Evolutionary conservation across 768 basidiomycete genomes (phyloP).

Genomic region (Coprinellus aureogranulatus): DNA sequence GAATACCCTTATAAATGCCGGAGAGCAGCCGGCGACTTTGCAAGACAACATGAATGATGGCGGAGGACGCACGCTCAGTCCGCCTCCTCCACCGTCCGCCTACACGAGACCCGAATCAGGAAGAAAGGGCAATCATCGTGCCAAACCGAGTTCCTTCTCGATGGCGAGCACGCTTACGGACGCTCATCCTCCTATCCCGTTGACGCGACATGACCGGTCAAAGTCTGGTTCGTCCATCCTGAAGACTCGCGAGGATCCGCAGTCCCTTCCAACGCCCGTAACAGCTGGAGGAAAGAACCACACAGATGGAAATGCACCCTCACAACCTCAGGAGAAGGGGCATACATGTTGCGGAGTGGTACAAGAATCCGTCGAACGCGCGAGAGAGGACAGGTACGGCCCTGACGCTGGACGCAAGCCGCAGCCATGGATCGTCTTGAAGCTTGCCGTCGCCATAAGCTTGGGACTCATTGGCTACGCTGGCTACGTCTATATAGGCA

Average conservation of each 20-base stretch:
- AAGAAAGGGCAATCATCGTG: neutral
- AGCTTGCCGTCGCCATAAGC: constrained; percentile 61
- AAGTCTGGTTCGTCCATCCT: too few relatives aligned
- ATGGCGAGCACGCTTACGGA: neutral
- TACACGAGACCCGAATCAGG: too few relatives aligned
- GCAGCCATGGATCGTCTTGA: constrained; percentile 74
- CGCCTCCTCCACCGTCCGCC: too few relatives aligned
- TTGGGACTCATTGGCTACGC: constrained; percentile 63
- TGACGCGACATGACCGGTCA: too few relatives aligned
- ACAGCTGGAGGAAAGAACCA: neutral
- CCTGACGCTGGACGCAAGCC: constrained; percentile 37
- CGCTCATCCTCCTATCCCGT: too few relatives aligned
- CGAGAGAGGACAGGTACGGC: constrained; percentile 38
- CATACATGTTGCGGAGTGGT: constrained; percentile 52
- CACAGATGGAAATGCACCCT: neutral
- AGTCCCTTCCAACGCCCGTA: too few relatives aligned
- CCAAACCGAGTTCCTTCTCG: neutral
- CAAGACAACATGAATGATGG: too few relatives aligned
- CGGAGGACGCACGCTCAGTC: too few relatives aligned
- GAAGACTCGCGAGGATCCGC: too few relatives aligned
- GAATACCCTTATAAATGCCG: too few relatives aligned
- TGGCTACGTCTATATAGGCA: constrained; percentile 74
- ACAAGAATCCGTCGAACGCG: constrained; percentile 40
- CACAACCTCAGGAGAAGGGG: neutral
- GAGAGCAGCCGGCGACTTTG: too few relatives aligned